phyloP scores from a whole-genome alignment of 768 basidiomycete genomes.

The Tricholoma saponaceum region DNA sequence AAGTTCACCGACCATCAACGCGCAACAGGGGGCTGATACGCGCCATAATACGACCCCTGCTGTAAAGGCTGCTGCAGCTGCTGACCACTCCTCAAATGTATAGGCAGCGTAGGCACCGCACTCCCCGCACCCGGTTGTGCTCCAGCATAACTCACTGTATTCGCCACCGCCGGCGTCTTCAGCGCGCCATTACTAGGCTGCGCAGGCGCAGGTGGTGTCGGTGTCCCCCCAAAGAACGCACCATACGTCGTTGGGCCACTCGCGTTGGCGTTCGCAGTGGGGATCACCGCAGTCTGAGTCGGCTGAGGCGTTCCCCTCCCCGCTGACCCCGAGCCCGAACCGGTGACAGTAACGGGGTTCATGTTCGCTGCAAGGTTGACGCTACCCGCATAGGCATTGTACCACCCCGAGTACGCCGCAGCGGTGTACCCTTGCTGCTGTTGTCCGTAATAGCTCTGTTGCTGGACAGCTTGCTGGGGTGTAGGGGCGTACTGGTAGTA shows the following conservation, averaged over 20 bases:
- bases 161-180: conserved; percentile 23
- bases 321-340: conserved; percentile 20
- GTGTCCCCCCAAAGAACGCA: conserved; percentile 18
- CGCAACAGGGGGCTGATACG: conserved; percentile 17
- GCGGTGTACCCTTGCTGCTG: conserved; percentile 32
- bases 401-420: conserved; percentile 30
- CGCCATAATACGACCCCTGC: conserved; percentile 22
- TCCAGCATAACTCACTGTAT: conserved; percentile 19
- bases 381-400: conserved; percentile 25
- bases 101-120: conserved; percentile 26
- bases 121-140: not conserved
- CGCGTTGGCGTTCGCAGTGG: conserved; percentile 4
- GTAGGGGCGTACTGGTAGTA: conserved; percentile 14
- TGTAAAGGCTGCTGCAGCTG: conserved; percentile 14
- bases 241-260: conserved; percentile 18
- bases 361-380: conserved; percentile 12
- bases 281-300: conserved; percentile 3
- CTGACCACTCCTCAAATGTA: conserved; percentile 25
- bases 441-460: conserved; percentile 31
- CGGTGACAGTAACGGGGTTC: conserved; percentile 3
- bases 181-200: not conserved
- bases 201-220: conserved; percentile 1
- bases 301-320: conserved; percentile 40
- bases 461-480: conserved; percentile 13
- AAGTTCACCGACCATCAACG: conserved; percentile 4